A percentile compares a stretch with the other conserved stretches of the same genome.
phyloP scores from a whole-genome alignment of 2,329 filamentous ascomycete genomes.

The Verticillium nubilum region DNA sequence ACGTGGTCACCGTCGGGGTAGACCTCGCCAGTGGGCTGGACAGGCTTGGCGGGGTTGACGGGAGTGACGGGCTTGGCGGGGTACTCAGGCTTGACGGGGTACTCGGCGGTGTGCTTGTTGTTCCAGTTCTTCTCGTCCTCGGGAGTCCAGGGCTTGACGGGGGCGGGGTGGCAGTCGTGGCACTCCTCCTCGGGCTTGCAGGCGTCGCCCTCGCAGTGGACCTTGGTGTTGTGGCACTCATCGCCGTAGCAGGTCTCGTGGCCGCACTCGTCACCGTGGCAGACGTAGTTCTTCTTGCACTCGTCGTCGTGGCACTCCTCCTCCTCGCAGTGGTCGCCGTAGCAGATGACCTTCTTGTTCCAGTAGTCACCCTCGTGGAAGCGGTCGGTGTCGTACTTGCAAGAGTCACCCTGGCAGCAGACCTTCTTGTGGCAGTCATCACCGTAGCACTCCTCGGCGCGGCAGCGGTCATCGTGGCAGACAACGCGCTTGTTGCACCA shows the following conservation, averaged over 20 bases:
- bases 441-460: slow-evolving; percentile 3
- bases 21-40: neutral
- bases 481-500: slow-evolving; percentile 12
- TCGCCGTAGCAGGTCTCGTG: slow-evolving; percentile 21
- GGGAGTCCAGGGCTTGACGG: neutral
- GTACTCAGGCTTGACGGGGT: neutral
- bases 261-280: slow-evolving; percentile 22
- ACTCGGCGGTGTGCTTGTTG: neutral
- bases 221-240: slow-evolving; percentile 21
- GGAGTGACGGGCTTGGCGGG: neutral
- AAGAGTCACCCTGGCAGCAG: slow-evolving; percentile 20
- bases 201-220: slow-evolving; percentile 17
- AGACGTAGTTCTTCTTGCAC: slow-evolving; percentile 27
- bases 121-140: neutral
- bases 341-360: slow-evolving; percentile 27
- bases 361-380: slow-evolving; percentile 14
- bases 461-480: slow-evolving; percentile 9
- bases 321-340: slow-evolving; percentile 21
- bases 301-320: slow-evolving; percentile 21
- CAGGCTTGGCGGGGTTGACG: neutral
- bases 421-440: slow-evolving; percentile 11
- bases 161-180: slow-evolving; percentile 15
- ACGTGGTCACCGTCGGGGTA: neutral
- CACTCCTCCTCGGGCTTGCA: slow-evolving; percentile 20
- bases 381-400: slow-evolving; percentile 16